Evolutionary conservation across 768 basidiomycete species (phyloP), one percentile per base, ranked within the genome.

Genomic region (Boletus sp.): DNA sequence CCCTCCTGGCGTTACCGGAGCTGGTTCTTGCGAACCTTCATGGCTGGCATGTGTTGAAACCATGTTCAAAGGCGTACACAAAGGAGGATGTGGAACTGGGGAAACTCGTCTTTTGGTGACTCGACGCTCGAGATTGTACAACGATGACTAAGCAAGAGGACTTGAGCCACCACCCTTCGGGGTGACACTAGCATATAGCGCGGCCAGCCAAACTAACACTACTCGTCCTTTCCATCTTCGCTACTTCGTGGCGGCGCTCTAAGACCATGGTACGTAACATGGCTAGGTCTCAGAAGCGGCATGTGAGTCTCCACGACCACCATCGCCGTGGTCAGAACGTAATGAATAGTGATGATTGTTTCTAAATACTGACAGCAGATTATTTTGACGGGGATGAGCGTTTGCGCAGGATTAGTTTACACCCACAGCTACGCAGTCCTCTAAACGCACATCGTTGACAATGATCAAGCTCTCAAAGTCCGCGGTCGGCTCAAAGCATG

Each of bases 1-100:
- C 55, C 91, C 91, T 57, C 89, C 90, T 64, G 82, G 80, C 3
- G 85, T 83, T 56, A 90, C 80, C 42, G 83, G 83, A 8, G 89
- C 80, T 17, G 90, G 90, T 57, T 75, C 63, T 59, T 67, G 70
- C 12, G 71, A 73, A 18, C 71, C 68, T 62, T 71, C 71, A 50
- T 73, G 70, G 48, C 72, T 71, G 37, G 59, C 10, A 36, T 71
- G 70, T 6, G 66, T 12, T 54, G 72, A 73, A 30, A 72, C 71
- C 71, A 72, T 72, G 42, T 50, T 56, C 48, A 10, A 30, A 30
- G 51, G 51, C 45, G 46, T 29, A 52, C 41, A 36, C 45, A 46
- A 48, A 2, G 48, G n/a, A 48, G 39, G 14, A 40, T 28, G 57
- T 56, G 40, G 55, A 39, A 30, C 24, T 57, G 50, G 41, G 52